A percentile compares a stretch with the other conserved stretches of the same genome.
These are phyloP conservation scores for Globisporangium polare DNA, from an alignment of 352 stramenopile genomes.

Conservation along the genomic window DNA sequence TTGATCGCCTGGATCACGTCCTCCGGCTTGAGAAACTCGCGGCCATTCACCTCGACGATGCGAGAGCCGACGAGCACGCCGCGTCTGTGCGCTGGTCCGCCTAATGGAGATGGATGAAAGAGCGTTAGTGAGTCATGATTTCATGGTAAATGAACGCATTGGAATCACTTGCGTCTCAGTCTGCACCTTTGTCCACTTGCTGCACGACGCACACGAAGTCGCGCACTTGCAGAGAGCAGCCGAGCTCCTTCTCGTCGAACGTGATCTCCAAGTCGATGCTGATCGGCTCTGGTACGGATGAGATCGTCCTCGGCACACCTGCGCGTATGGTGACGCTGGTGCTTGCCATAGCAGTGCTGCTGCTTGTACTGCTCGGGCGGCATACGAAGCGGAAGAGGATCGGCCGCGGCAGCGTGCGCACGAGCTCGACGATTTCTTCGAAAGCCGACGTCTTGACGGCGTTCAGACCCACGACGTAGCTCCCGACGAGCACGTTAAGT, in stretches of 20 bases:
- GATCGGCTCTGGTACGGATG: constrained; percentile 55
- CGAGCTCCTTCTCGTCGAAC: constrained; percentile 55
- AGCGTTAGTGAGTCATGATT: neutral
- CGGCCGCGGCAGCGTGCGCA: constrained; percentile 43
- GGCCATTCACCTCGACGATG: constrained; percentile 65
- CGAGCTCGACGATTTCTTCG: constrained; percentile 65
- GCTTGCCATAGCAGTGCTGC: neutral
- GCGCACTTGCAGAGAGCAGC: constrained; percentile 47
- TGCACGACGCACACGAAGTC: constrained; percentile 60
- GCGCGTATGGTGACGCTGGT: neutral
- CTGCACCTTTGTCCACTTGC: constrained; percentile 42
- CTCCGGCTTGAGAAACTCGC: constrained; percentile 35
- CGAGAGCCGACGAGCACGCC: constrained; percentile 66
- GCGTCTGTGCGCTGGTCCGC: constrained; percentile 43
- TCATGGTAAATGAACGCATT: neutral
- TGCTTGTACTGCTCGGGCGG: constrained; percentile 18
- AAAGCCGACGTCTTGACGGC: constrained; percentile 52
- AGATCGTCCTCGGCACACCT: constrained; percentile 24
- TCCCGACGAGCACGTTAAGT: constrained; percentile 64
- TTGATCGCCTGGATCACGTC: constrained; percentile 53
- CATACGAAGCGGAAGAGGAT: constrained; percentile 70
- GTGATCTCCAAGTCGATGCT: constrained; percentile 52
- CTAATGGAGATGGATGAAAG: constrained; percentile 10
- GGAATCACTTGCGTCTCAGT: neutral
- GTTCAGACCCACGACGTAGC: constrained; percentile 71